These are phyloP conservation scores for Beauveria rudraprayagi DNA, from an alignment of 2,329 filamentous ascomycete species.

Conservation along the genomic window DNA sequence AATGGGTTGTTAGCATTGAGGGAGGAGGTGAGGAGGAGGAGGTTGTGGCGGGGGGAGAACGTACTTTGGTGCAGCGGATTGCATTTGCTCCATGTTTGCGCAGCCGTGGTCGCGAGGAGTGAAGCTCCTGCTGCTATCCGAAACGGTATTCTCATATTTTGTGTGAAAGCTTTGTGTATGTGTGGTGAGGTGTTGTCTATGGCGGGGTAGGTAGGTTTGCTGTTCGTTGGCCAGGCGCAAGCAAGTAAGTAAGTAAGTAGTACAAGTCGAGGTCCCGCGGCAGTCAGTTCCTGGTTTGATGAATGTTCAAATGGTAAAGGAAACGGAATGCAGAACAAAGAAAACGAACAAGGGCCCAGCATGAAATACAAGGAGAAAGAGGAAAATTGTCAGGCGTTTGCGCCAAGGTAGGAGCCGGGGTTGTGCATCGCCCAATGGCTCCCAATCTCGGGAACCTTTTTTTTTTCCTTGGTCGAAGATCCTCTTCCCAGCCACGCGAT, in stretches of 20 bases:
- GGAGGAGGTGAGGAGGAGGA: background rate
- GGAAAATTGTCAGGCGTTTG: background rate
- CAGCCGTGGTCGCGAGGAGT: background rate
- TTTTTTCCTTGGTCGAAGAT: background rate
- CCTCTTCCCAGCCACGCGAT: constrained; percentile 3
- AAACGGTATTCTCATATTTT: constrained; percentile 8
- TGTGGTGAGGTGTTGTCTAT: background rate
- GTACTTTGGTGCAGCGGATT: constrained; percentile 10
- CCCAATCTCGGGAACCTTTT: background rate
- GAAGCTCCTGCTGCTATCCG: constrained; percentile 8
- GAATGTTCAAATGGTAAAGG: background rate
- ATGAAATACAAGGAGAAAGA: background rate
- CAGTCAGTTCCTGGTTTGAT: background rate
- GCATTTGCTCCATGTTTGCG: constrained; percentile 13
- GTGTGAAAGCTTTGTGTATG: background rate
- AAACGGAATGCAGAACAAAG: background rate
- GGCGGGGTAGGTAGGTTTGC: background rate
- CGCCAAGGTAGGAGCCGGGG: background rate
- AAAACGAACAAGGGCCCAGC: background rate
- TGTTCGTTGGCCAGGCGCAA: no score
- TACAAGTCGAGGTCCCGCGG: no score
- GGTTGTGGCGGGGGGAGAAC: background rate
- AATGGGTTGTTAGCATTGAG: background rate
- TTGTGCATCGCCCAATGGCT: background rate
- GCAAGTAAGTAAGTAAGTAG: no score